Conservation (phyloP, 371 early-diverging fungal genomes). For the Mortierella sp. region DNA sequence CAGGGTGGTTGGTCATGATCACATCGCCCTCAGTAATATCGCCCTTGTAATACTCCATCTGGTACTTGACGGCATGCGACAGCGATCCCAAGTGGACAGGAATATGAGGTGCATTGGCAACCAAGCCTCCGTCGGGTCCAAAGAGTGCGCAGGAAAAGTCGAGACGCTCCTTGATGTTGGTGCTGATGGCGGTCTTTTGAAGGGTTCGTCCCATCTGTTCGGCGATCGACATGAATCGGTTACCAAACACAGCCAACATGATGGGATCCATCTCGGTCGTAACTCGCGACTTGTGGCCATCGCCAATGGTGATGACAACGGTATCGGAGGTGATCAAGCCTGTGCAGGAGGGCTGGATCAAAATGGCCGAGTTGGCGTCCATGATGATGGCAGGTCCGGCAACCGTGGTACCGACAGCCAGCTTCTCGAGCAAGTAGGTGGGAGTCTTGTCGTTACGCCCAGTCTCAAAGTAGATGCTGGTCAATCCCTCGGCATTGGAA, state of each 20-base stretch:
- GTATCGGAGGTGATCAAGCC: slow-evolving; percentile 85
- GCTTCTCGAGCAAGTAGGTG: slow-evolving; percentile 75
- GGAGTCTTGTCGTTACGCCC: slow-evolving; percentile 80
- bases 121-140: slow-evolving; percentile 92
- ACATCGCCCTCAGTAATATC: slow-evolving; percentile 90
- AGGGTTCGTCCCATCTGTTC: slow-evolving; percentile 98
- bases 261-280: slow-evolving; percentile 85
- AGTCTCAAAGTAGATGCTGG: slow-evolving; percentile 86
- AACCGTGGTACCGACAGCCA: slow-evolving; percentile 75
- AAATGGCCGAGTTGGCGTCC: slow-evolving; percentile 89
- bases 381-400: slow-evolving; percentile 93
- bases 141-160: slow-evolving; percentile 98
- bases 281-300: slow-evolving; percentile 59
- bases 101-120: slow-evolving; percentile 95
- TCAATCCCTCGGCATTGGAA: slow-evolving; percentile 45
- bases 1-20: slow-evolving; percentile 94
- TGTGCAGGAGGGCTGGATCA: slow-evolving; percentile 85
- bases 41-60: slow-evolving; percentile 80
- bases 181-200: slow-evolving; percentile 94
- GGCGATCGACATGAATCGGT: slow-evolving; percentile 98
- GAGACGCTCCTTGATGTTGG: slow-evolving; percentile 97
- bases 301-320: slow-evolving; percentile 79
- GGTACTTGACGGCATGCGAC: slow-evolving; percentile 94
- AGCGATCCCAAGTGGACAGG: slow-evolving; percentile 96
- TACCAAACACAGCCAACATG: slow-evolving; percentile 91